phyloP scores from a whole-genome alignment of 192 early-diverging fungal species.

The Coemansia sp. region DNA sequence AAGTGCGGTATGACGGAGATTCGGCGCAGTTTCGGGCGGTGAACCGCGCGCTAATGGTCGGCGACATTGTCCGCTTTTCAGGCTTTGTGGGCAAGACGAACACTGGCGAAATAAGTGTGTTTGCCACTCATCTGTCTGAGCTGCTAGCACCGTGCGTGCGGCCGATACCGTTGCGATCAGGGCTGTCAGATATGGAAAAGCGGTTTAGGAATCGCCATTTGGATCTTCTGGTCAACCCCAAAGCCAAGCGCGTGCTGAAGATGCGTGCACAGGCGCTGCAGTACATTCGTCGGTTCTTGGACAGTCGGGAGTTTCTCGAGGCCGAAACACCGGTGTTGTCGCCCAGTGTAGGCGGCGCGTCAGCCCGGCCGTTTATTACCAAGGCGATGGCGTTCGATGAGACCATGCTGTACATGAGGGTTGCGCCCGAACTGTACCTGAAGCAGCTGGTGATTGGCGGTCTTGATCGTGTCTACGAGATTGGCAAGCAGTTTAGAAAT shows the following conservation, averaged over 20 bases:
- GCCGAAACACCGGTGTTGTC: constrained; percentile 84
- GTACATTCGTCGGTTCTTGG: constrained; percentile 66
- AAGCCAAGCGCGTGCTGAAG: constrained; percentile 50
- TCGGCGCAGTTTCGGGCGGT: constrained; percentile 41
- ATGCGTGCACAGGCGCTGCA: constrained; percentile 63
- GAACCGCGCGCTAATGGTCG: constrained; percentile 56
- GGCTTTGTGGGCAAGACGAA: constrained; percentile 72
- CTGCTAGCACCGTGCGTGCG: constrained; percentile 72
- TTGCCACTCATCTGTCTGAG: constrained; percentile 54
- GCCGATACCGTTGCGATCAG: constrained; percentile 62
- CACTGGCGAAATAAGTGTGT: constrained; percentile 68
- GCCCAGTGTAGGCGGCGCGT: constrained; percentile 73
- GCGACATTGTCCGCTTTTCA: constrained; percentile 65
- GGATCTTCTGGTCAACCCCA: constrained; percentile 72
- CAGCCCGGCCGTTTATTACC: constrained; percentile 77
- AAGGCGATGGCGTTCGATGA: constrained; percentile 62
- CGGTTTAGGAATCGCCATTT: constrained; percentile 71
- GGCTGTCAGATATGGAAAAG: constrained; percentile 65
- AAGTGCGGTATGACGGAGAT: constrained; percentile 27
- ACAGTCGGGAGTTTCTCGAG: constrained; percentile 69
- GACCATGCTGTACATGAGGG: constrained; percentile 70
- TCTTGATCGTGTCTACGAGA: constrained; percentile 79
- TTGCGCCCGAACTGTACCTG: constrained; percentile 83
- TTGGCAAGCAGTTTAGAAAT: constrained; percentile 90
- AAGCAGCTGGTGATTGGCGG: constrained; percentile 90